phyloP scores from a whole-genome alignment of 768 basidiomycete genomes.

The Cytidiella melzeri region DNA sequence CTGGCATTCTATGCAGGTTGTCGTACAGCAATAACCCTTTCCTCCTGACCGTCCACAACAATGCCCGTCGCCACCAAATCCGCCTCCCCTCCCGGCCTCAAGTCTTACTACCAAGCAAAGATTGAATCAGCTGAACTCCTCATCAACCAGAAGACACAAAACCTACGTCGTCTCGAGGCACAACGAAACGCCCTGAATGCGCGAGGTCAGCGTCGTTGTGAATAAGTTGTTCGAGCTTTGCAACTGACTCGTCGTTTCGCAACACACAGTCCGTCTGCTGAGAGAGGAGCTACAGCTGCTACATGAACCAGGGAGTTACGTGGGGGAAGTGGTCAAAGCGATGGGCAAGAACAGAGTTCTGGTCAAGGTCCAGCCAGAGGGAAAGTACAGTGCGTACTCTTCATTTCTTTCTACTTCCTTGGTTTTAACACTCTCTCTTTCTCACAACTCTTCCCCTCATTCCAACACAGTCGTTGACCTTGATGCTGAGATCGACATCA shows the following conservation, averaged over 20 bases:
- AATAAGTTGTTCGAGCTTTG: not conserved
- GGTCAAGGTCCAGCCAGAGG: constrained; percentile 97
- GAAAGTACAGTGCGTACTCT: constrained; percentile 98
- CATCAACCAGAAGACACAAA: constrained; percentile 96
- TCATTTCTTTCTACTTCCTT: constrained; percentile 17
- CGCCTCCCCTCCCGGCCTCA: constrained; percentile 52
- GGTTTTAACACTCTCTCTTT: no score
- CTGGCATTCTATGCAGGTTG: not conserved
- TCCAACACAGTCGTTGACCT: constrained; percentile 77
- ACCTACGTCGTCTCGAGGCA: constrained; percentile 90
- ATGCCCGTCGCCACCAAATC: constrained; percentile 36
- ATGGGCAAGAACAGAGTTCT: constrained; percentile 99
- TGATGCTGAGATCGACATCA: constrained; percentile 79
- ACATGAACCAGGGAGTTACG: constrained; percentile 95
- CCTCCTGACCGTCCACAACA: constrained; percentile 4
- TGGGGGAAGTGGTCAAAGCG: constrained; percentile 95
- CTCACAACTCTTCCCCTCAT: not conserved
- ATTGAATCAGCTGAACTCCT: constrained; percentile 89
- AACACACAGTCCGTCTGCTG: constrained; percentile 66
- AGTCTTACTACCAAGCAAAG: constrained; percentile 93
- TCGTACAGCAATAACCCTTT: not conserved
- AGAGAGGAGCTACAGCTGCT: constrained; percentile 89
- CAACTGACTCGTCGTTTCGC: not conserved
- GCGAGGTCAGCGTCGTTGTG: constrained; percentile 50
- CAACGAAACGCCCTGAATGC: constrained; percentile 97